phyloP scores from a whole-genome alignment of 75 land plant species.

The Pseudotsuga menziesii region DNA sequence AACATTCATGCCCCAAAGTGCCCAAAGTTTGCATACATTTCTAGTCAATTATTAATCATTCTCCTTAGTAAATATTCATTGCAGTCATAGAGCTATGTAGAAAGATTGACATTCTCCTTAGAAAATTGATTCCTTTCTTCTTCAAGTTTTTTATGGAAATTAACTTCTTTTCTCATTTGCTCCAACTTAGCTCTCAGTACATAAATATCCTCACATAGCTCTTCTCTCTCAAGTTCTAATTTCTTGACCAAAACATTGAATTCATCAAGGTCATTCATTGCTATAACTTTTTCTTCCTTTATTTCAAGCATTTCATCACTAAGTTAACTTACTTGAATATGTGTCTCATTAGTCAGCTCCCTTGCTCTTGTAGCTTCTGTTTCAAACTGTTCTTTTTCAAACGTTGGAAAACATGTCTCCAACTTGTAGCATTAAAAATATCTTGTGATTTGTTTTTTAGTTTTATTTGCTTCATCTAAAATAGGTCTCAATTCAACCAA shows the following conservation, averaged over 20 bases:
- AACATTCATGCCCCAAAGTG: no score
- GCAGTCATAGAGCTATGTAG: slow-evolving; percentile 21
- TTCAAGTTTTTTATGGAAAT: neutral
- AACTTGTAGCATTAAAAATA: neutral
- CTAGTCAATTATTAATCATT: no score
- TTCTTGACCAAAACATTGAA: slow-evolving; percentile 19
- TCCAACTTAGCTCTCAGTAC: slow-evolving; percentile 13
- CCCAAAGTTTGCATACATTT: no score
- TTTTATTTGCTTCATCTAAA: slow-evolving; percentile 1
- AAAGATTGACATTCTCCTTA: slow-evolving; percentile 22
- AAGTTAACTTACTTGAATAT: slow-evolving; percentile 3
- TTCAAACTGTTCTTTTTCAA: slow-evolving; percentile 30
- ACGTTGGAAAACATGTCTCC: neutral
- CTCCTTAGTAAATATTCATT: slow-evolving; percentile 17
- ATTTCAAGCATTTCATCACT: slow-evolving; percentile 8
- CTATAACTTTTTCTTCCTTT: slow-evolving; percentile 4
- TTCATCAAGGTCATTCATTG: slow-evolving; percentile 26
- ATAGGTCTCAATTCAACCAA: neutral
- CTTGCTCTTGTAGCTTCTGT: slow-evolving; percentile 1
- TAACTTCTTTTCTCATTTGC: neutral
- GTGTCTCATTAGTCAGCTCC: slow-evolving; percentile 24
- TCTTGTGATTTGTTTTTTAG: slow-evolving; percentile 2
- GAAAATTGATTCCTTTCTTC: neutral
- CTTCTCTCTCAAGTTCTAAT: slow-evolving; percentile 18
- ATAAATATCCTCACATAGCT: slow-evolving; percentile 9